Conservation (phyloP, 192 early-diverging fungal genomes). For the Backusella westeae region DNA sequence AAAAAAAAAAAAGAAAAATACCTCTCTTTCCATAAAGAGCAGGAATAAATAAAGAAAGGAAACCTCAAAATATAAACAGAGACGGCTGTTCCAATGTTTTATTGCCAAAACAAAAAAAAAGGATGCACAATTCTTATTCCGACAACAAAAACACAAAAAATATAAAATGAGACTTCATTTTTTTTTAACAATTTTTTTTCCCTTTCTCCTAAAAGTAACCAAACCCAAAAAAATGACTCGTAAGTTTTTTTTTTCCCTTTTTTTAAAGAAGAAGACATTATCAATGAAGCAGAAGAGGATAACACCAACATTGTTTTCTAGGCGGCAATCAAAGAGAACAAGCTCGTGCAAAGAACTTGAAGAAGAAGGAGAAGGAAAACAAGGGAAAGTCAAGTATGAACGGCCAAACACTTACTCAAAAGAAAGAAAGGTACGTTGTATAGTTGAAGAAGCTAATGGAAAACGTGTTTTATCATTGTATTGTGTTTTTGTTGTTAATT, state of each 20-base stretch:
- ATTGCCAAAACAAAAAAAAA: neutral
- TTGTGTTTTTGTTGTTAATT: neutral
- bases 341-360: slow-evolving; percentile 45
- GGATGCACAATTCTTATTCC: neutral
- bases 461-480: neutral
- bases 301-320: slow-evolving; percentile 5
- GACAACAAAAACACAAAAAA: neutral
- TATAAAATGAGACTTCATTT: neutral
- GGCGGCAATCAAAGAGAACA: slow-evolving; percentile 55
- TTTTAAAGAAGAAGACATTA: neutral
- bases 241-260: neutral
- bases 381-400: slow-evolving; percentile 33
- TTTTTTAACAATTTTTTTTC: neutral
- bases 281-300: too few relatives aligned
- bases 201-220: neutral
- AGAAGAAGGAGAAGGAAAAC: slow-evolving; percentile 35
- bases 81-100: neutral
- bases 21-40: neutral
- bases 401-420: slow-evolving; percentile 36
- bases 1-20: neutral
- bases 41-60: neutral
- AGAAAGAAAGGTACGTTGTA: slow-evolving; percentile 42
- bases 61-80: neutral
- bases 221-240: neutral
- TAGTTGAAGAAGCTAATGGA: neutral